Evolutionary conservation across 768 basidiomycete species (phyloP).

Genomic region (Fomitopsis serialis): DNA sequence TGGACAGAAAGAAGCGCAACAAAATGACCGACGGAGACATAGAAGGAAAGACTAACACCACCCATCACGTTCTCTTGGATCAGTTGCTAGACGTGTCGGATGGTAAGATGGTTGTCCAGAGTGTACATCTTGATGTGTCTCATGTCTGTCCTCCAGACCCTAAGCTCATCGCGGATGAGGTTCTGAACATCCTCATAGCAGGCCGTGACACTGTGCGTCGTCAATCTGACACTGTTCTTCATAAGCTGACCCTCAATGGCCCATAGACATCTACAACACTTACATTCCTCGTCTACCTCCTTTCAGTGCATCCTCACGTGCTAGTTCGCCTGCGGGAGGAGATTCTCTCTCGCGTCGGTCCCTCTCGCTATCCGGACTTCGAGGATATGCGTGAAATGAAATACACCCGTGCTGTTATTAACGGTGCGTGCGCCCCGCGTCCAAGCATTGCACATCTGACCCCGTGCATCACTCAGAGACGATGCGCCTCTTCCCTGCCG

Average conservation of each 20-base stretch:
- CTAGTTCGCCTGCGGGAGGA: constrained; percentile 27
- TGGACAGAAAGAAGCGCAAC: constrained; percentile 24
- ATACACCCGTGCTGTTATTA: constrained; percentile 30
- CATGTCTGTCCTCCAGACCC: constrained; percentile 16
- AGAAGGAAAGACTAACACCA: not conserved
- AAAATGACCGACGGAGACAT: no score
- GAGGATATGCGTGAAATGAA: constrained; percentile 29
- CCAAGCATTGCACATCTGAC: not conserved
- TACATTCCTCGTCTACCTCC: constrained; percentile 27
- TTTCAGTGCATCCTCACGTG: constrained; percentile 25
- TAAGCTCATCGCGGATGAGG: constrained; percentile 27
- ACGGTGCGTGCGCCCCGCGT: constrained; percentile 17
- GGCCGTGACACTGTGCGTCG: constrained; percentile 26
- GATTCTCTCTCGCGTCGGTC: constrained; percentile 25
- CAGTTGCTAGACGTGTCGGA: not conserved
- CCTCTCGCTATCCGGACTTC: constrained; percentile 21
- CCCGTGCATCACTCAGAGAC: constrained; percentile 11
- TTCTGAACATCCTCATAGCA: constrained; percentile 30
- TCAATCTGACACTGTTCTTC: not conserved
- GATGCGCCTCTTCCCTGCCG: constrained; percentile 26
- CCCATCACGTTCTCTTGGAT: not conserved
- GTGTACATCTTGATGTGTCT: constrained; percentile 21
- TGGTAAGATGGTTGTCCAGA: not conserved
- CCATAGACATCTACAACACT: constrained; percentile 27
- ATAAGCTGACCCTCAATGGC: not conserved